These are phyloP conservation scores for Stachybotrys chlorohalonatus DNA, from an alignment of 2,329 filamentous ascomycete species.

Conservation along the genomic window DNA sequence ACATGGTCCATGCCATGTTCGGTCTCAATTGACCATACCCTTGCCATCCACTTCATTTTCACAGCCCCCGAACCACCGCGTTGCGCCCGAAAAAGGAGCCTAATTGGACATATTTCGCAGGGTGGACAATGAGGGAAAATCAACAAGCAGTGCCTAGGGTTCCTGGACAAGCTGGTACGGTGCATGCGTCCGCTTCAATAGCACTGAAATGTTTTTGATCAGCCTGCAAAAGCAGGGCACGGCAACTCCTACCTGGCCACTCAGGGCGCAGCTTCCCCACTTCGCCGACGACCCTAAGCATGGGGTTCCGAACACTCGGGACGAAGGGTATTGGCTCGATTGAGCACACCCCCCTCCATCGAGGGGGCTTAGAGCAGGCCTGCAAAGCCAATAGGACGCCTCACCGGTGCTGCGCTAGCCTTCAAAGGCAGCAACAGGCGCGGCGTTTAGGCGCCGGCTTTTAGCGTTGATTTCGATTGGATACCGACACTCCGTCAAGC, in stretches of 20 bases:
- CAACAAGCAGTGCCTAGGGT: not conserved
- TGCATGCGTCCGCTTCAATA: not conserved
- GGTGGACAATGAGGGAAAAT: not conserved
- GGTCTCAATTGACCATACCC: no score
- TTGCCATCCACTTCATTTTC: not conserved
- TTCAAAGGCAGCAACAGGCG: not conserved
- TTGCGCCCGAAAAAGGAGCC: not conserved
- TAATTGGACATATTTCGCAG: not conserved
- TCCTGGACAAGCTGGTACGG: not conserved
- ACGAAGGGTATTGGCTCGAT: not conserved
- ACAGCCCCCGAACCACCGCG: not conserved
- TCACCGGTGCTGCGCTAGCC: not conserved
- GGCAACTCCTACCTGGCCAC: not conserved
- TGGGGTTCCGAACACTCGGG: not conserved
- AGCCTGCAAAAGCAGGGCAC: not conserved
- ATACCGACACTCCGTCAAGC: slow-evolving; percentile 18
- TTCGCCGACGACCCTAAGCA: not conserved
- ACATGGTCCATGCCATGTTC: not conserved
- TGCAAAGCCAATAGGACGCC: not conserved
- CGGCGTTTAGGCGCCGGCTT: not conserved
- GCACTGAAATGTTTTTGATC: not conserved
- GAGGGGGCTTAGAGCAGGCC: not conserved
- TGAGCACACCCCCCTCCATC: not conserved
- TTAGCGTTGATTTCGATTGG: slow-evolving; percentile 16
- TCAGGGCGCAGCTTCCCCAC: not conserved